These are phyloP conservation scores for Trifolium fragiferum DNA, from an alignment of 306 rosid genomes.

Conservation along the genomic window DNA sequence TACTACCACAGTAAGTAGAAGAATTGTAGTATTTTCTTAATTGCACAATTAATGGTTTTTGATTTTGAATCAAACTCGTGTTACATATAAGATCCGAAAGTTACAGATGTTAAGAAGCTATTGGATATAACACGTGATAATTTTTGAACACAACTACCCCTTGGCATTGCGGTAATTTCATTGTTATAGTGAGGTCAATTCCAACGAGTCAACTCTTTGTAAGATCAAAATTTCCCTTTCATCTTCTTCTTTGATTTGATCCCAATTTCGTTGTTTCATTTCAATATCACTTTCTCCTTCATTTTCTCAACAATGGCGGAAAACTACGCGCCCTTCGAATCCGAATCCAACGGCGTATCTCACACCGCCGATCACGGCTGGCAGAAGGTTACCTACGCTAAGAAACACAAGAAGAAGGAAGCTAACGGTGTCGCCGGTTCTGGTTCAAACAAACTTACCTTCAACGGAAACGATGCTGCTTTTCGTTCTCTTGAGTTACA, in stretches of 20 bases:
- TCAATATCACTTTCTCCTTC: slow-evolving; percentile 4
- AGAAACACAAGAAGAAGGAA: slow-evolving; percentile 76
- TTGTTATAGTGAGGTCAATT: slow-evolving; percentile 43
- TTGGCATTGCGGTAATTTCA: slow-evolving; percentile 49
- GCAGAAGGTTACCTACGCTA: slow-evolving; percentile 92
- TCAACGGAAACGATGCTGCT: slow-evolving; percentile 60
- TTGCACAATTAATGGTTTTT: neutral
- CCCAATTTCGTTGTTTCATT: slow-evolving; percentile 14
- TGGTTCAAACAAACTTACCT: slow-evolving; percentile 41
- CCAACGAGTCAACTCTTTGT: slow-evolving; percentile 47
- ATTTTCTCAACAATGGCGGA: slow-evolving; percentile 62
- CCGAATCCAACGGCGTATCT: slow-evolving; percentile 38
- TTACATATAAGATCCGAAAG: neutral
- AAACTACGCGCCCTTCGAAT: slow-evolving; percentile 31
- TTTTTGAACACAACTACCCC: slow-evolving; percentile 43
- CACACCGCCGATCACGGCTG: slow-evolving; percentile 75
- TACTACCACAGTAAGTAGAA: too few relatives aligned
- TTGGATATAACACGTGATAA: slow-evolving; percentile 47
- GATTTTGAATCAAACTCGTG: slow-evolving; percentile 4
- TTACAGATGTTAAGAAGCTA: slow-evolving; percentile 39
- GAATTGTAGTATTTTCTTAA: too few relatives aligned
- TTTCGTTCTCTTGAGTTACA: slow-evolving; percentile 81
- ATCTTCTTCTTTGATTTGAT: neutral
- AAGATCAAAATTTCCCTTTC: slow-evolving; percentile 24
- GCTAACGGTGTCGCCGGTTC: slow-evolving; percentile 37